Evolutionary conservation across 768 basidiomycete genomes (phyloP).

Genomic region (Lepiota brunneoincarnata): DNA sequence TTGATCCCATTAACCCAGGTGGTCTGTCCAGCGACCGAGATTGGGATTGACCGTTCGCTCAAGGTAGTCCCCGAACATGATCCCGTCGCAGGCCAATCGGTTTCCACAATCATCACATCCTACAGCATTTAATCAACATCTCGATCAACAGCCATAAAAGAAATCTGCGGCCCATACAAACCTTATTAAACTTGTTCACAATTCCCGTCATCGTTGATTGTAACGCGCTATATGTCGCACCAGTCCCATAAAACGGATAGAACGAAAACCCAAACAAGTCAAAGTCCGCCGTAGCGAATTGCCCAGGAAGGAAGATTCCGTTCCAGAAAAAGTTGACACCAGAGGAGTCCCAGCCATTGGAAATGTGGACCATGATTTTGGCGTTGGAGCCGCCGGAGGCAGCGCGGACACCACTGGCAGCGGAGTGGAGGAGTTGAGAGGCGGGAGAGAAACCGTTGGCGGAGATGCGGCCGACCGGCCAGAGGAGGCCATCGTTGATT

Average conservation of each 20-base stretch:
- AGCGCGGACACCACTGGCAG: slow-evolving; percentile 49
- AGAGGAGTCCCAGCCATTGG: slow-evolving; percentile 56
- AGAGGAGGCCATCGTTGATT: slow-evolving; percentile 62
- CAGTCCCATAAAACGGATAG: slow-evolving; percentile 61
- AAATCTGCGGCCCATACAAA: slow-evolving; percentile 14
- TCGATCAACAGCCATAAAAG: background rate
- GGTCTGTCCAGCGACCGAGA: slow-evolving; percentile 49
- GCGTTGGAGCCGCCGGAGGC: slow-evolving; percentile 37
- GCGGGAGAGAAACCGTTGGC: slow-evolving; percentile 47
- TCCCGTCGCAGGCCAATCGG: slow-evolving; percentile 51
- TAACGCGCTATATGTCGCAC: slow-evolving; percentile 51
- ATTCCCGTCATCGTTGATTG: slow-evolving; percentile 48
- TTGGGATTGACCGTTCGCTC: slow-evolving; percentile 44
- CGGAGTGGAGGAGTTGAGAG: slow-evolving; percentile 61
- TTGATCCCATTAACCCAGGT: slow-evolving; percentile 52
- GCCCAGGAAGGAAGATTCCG: slow-evolving; percentile 50
- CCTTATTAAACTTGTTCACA: slow-evolving; percentile 48
- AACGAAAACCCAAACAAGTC: slow-evolving; percentile 65
- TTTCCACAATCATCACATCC: slow-evolving; percentile 61
- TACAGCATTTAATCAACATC: slow-evolving; percentile 14
- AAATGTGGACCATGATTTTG: slow-evolving; percentile 57
- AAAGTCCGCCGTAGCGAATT: slow-evolving; percentile 45
- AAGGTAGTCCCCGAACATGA: slow-evolving; percentile 42
- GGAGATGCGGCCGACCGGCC: slow-evolving; percentile 57
- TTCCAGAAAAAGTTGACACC: slow-evolving; percentile 47